Evolutionary conservation across 1,284 basidiomycete species (phyloP), one percentile per base, ranked within the genome.

Genomic region (Marasmius tenuissimus): DNA sequence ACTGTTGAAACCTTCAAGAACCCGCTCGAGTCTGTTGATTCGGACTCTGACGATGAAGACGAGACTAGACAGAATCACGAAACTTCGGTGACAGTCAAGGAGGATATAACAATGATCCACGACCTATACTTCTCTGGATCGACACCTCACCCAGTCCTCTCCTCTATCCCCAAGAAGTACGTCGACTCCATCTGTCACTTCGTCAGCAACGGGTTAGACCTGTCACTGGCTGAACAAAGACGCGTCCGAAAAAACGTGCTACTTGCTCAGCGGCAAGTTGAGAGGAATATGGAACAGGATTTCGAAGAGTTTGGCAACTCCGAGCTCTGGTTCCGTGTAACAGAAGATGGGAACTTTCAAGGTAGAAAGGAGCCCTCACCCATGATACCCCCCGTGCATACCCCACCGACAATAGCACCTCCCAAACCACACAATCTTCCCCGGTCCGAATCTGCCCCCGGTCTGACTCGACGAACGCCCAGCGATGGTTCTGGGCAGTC

Each of bases 1-100:
- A 93, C 94, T 0, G 93, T 98, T 0, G 95, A 98, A 74, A 94
- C 93, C 57, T 96, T 98, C 83, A 98, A 98, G 76, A 94, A 97
- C 67, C 97, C 97, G 0, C 79, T 99, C 18, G 96, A 98, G 72
- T 86, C 86, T 1, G 82, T 91, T 4, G 91, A 93, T 67, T 90
- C 90, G 5, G 85, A 82, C 35, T 86, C 86, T 33, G 86, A 84
- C 1, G 85, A 83, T 59, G 90, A 90, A 60, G 85, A 87, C 61
- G 86, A 89, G 54, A 77, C 81, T 5, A 79, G 88, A n/a, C 81
- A 87, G 53, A 83, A 85, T 61, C 73, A 80, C n/a, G 79, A 84
- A 5, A 81, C 80, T 10, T 83, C 84, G 2, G 79, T 82, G 12
- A 91, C 88, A 6, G 81, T 90, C 42, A 85, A 84, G 65, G 95